phyloP scores from a whole-genome alignment of 257 asterid species.

The Nicotiana sylvestris region DNA sequence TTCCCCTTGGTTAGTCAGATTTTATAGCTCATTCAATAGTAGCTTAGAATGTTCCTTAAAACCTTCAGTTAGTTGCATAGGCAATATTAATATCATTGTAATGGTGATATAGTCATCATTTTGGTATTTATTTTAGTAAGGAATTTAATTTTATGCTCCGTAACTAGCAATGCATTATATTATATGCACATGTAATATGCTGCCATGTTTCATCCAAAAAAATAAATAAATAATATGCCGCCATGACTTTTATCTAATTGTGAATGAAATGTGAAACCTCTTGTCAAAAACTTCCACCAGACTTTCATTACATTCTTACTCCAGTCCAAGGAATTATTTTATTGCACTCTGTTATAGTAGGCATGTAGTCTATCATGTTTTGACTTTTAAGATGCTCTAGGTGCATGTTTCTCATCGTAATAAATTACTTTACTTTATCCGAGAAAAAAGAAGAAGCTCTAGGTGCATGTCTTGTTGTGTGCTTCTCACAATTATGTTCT shows the following conservation, averaged over 20 bases:
- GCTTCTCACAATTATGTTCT: background rate
- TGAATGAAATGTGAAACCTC: background rate
- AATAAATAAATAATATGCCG: background rate
- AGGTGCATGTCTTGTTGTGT: background rate
- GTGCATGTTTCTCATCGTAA: background rate
- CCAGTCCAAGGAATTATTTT: background rate
- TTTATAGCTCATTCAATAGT: background rate
- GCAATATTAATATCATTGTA: background rate
- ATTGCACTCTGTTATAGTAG: background rate
- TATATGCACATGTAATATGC: background rate
- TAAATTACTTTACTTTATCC: background rate
- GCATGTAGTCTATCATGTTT: background rate
- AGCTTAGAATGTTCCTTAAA: background rate
- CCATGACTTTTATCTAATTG: background rate
- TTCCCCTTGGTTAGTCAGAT: background rate
- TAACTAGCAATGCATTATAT: background rate
- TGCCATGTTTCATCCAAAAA: background rate
- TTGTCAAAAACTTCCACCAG: background rate
- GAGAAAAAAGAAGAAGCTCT: background rate
- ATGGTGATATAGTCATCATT: background rate
- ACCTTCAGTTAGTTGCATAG: conserved; percentile 1
- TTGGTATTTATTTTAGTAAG: background rate
- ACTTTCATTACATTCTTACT: background rate
- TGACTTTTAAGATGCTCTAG: background rate
- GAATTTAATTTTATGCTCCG: background rate